These are phyloP conservation scores for Phycomyces nitens DNA, from an alignment of 192 early-diverging fungal genomes.

Conservation along the genomic window DNA sequence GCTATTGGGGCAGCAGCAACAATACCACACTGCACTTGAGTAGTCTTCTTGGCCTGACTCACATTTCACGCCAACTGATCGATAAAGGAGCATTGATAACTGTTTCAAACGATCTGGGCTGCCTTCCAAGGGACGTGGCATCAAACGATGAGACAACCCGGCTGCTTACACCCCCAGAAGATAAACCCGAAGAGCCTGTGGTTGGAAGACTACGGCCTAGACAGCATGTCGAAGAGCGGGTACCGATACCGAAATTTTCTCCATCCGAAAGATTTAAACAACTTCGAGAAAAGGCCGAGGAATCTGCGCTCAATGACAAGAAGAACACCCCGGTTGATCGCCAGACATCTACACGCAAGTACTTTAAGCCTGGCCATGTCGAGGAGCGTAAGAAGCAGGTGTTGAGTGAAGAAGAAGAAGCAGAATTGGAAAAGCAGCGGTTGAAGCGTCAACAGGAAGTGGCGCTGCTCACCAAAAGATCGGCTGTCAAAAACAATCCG, in stretches of 20 bases:
- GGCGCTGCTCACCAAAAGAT: conserved; percentile 13
- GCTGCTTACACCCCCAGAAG: background rate
- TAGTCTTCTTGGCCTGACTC: background rate
- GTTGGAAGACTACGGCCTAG: background rate
- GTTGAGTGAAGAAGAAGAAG: conserved; percentile 15
- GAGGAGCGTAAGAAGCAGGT: conserved; percentile 18
- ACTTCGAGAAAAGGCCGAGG: conserved; percentile 16
- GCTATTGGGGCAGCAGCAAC: background rate
- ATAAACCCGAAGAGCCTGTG: background rate
- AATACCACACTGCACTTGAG: background rate
- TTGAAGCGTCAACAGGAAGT: conserved; percentile 18
- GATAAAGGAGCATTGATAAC: conserved; percentile 7
- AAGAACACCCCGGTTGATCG: background rate
- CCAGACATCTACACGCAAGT: conserved; percentile 14
- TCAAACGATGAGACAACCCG: background rate
- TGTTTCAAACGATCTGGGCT: conserved; percentile 10
- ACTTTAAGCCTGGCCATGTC: conserved; percentile 21
- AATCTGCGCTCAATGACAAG: conserved; percentile 4
- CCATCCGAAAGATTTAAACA: conserved; percentile 16
- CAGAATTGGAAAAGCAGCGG: conserved; percentile 12
- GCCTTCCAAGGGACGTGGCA: conserved; percentile 9
- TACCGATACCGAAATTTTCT: background rate
- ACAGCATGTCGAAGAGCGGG: background rate
- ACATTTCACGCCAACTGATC: conserved; percentile 1
- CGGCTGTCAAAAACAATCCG: conserved; percentile 30